Base-by-base conservation (phyloP, 192 early-diverging fungal species). In the Rhizoclosmatium globosum region DNA sequence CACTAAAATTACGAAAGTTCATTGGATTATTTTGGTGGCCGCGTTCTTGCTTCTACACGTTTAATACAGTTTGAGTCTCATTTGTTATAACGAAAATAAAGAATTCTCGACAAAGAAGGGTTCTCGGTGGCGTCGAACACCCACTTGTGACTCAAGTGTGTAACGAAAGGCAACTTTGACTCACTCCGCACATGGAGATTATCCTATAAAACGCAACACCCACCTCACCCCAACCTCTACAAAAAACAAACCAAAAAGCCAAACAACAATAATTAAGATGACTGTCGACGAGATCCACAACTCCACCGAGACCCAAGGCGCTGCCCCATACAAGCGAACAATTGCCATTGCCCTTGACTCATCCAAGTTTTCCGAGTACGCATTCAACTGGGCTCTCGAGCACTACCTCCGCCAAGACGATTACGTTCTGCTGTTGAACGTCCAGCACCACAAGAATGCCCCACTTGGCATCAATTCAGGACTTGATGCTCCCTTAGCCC, bases 281-380 rank as follows among this genome's bases (percentile, higher is more conserved):
- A 53, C 50, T 53, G 17, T 53, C 17, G 17, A 7, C 50, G 50
- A 53, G 17, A 17, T 53, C 31, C 17, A 17, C 50, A 53, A 53
- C 50, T 53, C 9, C 6, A 53, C 9, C 17, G 50, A 7, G 17
- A 53, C 9, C 50, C 50, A 53, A 17, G 6, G 9, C 50, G 42
- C 66, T 11, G 42, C 45, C 66, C 41, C 68, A 31, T 43, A 70
- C 46, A 66, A 72, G 38, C 50, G 83, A 53, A 71, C 66, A 19
- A 68, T 85, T 21, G 73, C 60, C 56, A 59, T 85, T 41, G 79
- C 80, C 56, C 47, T 85, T 44, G 83, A 85, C 65, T 44, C 47
- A 23, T 79, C 77, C 39, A 65, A 79, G 21, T 56, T 50, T 53
- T 68, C 80, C 1, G 58, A 67, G 47, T 21, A 68, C 4, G 76